phyloP scores from a whole-genome alignment of 2,329 filamentous ascomycete genomes.

The Colletotrichum orchidophilum region DNA sequence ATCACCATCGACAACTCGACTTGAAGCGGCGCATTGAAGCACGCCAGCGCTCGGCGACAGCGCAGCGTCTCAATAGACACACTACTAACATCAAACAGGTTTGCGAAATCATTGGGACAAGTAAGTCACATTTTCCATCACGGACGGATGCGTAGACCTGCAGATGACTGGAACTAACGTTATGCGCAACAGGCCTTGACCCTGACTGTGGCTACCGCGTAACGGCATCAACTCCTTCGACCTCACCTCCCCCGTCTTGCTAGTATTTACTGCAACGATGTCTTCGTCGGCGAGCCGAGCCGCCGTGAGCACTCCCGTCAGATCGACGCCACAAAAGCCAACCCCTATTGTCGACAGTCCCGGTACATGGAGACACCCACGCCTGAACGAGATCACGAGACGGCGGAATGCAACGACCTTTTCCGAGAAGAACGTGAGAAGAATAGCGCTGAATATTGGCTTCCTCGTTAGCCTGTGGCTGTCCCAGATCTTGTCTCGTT shows the following conservation, averaged over 20 bases:
- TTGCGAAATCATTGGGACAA: background rate
- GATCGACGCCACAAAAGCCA: conserved; percentile 49
- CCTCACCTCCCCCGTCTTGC: background rate
- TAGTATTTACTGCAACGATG: conserved; percentile 38
- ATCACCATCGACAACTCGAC: conserved; percentile 28
- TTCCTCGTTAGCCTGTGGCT: conserved; percentile 54
- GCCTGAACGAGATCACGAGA: conserved; percentile 84
- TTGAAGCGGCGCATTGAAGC: conserved; percentile 30
- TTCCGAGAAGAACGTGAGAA: conserved; percentile 77
- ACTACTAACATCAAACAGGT: conserved; percentile 39
- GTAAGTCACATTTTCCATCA: background rate
- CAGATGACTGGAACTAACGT: conserved; percentile 3
- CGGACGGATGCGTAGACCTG: background rate
- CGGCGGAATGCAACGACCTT: conserved; percentile 84
- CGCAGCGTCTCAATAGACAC: conserved; percentile 27
- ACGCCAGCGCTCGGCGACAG: conserved; percentile 30
- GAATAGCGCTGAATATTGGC: conserved; percentile 73
- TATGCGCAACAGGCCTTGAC: conserved; percentile 23
- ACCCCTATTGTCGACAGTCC: conserved; percentile 60
- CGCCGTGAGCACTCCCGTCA: conserved; percentile 48
- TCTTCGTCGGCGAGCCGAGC: conserved; percentile 37
- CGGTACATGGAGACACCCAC: conserved; percentile 91
- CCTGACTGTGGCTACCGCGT: conserved; percentile 18
- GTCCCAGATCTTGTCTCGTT: conserved; percentile 44
- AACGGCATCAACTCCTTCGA: conserved; percentile 8